Evolutionary conservation across 768 basidiomycete genomes (phyloP), one percentile per base, ranked within the genome.

Genomic region (Lenzites betulinus): DNA sequence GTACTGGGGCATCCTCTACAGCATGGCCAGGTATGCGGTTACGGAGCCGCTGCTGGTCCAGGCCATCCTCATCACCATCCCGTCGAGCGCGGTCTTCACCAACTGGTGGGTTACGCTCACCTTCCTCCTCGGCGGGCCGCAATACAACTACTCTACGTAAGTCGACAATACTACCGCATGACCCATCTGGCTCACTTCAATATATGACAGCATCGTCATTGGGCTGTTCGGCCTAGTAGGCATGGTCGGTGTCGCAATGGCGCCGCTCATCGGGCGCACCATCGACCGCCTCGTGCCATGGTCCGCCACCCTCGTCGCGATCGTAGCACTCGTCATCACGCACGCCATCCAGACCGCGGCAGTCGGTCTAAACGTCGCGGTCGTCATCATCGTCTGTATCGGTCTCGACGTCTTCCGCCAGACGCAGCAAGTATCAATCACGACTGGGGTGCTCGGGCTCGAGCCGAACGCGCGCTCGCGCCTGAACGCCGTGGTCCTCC

Each of bases 21-120:
- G 87, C 9, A 94, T 94, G 93, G 86, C 77, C 6, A 88, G 86
- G 71, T 89, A 86, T 65, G 77, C 85, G 0, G 78, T 87, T 38
- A 94, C 89, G 0, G 90, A 95, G 71, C 93, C 93, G 0, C 74
- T 88, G 22, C 75, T 95, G 30, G 79, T 93, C 11, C 93, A 95
- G 70, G 76, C 79, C 2, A 77, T 80, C 60, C 71, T 91, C 63
- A 78, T 91, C 67, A 83, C 85, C 64, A 69, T 91, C 16, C 79
- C 79, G 26, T 80, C 78, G 13, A 81, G 81, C 60, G 87, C 87
- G 25, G 87, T 84, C 51, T 86, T 81, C 63, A 67, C 71, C 4
- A 74, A 70, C 64, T 78, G 74, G 65, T 78, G 78, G 78, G 77
- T 71, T 7, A 89, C 88, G 0, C 71, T 91, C 60, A 93, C 92